Base-by-base conservation (phyloP, 805 yeast species). In the Saturnispora dispora region DNA sequence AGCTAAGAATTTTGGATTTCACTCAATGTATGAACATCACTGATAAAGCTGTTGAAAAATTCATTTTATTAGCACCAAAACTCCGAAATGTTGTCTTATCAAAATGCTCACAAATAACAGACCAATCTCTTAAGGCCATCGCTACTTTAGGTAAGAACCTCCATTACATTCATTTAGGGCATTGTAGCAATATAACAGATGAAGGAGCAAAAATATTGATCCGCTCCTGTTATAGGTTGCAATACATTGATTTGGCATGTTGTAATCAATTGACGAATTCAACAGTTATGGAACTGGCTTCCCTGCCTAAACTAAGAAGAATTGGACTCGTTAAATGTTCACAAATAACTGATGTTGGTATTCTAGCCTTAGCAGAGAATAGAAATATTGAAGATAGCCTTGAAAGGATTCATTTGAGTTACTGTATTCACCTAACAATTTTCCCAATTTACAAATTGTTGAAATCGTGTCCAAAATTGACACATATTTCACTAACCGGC, bases 221-320 rank as follows among this genome's bases (percentile, higher is more conserved):
- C 11, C 76, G 84, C 56, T 75, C 77, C 45, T 93, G 98, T 62
- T 85, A 85, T 52, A 74, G 96, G 53, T 80, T 91, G 52, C 95
- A 88, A 60, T 91, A 90, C 65, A 88, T 91, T 56, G 99, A 91
- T 68, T 78, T 93, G 53, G 98, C 98, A 15, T 90, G 97, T 67
- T 91, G 99, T 65, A 74, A 84, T 1, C 95, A 88, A 64, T 74
- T 91, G 50, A 89, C 98, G 2, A 88, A 93, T 69, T 77, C 80
- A 59, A 81, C 96, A 1, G 77, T 93, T 41, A 75, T 78, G 41
- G 95, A 84, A 60, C 71, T 91, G 56, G 79, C 95, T 3, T 78
- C 78, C 45, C 72, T 91, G 57, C 88, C 95, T 7, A 81, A 84
- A 61, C 73, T 91, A 58, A 79, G 93, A 60, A 78, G 99, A 67